Percentiles rank a stretch among this genome's conserved stretches.
These are phyloP conservation scores for Zygosaccharomyces lentus DNA, from an alignment of 805 yeast species.

Conservation along the genomic window DNA sequence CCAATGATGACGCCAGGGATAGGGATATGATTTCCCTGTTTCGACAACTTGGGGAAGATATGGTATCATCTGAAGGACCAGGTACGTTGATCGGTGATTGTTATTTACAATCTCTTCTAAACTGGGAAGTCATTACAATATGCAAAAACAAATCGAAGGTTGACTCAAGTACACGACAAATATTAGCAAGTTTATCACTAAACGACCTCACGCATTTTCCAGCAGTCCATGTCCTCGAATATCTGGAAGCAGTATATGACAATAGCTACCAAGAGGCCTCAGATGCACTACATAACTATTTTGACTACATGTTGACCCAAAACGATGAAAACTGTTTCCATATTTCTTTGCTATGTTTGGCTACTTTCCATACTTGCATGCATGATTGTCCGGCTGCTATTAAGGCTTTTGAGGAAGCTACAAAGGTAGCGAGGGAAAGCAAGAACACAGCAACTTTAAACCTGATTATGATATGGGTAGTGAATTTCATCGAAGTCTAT, in stretches of 20 bases:
- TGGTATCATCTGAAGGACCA: neutral
- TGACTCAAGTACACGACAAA: conserved; percentile 4
- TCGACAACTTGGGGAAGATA: conserved; percentile 1
- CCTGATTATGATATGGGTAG: conserved; percentile 68
- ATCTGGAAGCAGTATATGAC: conserved; percentile 16
- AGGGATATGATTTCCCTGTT: conserved; percentile 16
- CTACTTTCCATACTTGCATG: conserved; percentile 65
- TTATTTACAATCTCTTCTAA: conserved; percentile 24
- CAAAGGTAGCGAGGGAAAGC: conserved; percentile 80
- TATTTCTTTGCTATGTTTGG: conserved; percentile 68
- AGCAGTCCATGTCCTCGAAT: conserved; percentile 22
- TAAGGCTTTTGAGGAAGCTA: conserved; percentile 80
- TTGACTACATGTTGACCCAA: conserved; percentile 71
- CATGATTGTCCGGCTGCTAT: conserved; percentile 65
- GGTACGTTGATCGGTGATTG: conserved; percentile 10
- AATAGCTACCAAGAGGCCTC: conserved; percentile 36
- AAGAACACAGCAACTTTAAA: conserved; percentile 70
- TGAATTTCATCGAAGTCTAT: conserved; percentile 60
- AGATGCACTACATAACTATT: conserved; percentile 55
- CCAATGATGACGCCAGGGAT: neutral
- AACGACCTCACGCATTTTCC: conserved; percentile 28
- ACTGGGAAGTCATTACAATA: conserved; percentile 20
- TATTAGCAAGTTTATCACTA: conserved; percentile 13
- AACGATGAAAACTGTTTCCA: conserved; percentile 65
- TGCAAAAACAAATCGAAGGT: conserved; percentile 6